Base-by-base conservation (phyloP, 495 filamentous ascomycete species). In the Penicillium waksmanii region DNA sequence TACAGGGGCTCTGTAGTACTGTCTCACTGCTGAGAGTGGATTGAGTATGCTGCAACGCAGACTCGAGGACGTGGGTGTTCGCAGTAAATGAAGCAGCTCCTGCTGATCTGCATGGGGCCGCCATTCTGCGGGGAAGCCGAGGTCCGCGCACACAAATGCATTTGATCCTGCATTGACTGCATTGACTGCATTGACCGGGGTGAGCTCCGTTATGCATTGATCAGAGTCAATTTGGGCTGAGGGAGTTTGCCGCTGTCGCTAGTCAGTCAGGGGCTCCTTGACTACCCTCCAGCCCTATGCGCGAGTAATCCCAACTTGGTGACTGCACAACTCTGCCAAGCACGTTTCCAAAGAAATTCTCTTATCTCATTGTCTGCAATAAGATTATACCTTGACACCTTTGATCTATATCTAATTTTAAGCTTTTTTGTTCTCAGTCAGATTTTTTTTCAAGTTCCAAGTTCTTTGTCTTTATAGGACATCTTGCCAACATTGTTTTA, bases 51-150 rank as follows among this genome's bases (percentile, higher is more conserved):
- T 31, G 27, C 27, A 27, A 27, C 47, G 21, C 10, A 15, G 48
- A 56, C 34, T 48, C 35, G 8, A 19, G 17, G 3, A 23, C 23
- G 17, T 44, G 42, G 42, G n/a, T 17, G 15, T 17, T 44, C 42
- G n/a, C 17, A n/a, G 25, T 61, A 19, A 19, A 21, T 43, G 48
- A 61, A 44, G 42, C 42, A 33, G 38, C 9, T 46, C 47, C 38
- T 48, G 36, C 18, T 49, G 53, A 62, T 60, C 53, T 53, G 36
- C 38, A 44, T 19, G 19, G 31, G 35, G 42, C 9, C 55, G 34
- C 17, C 17, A 8, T 36, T 57, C 36, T 66, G 66, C 66, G 64
- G 67, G 65, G 67, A 62, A 67, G 59, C 67, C 67, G 65, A 67
- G 67, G 67, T 61, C 61, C 65, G 59, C 57, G 23, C 51, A 51